Evolutionary conservation across 345 rosid genomes (phyloP).

Genomic region (Erysimum cheiranthoides): DNA sequence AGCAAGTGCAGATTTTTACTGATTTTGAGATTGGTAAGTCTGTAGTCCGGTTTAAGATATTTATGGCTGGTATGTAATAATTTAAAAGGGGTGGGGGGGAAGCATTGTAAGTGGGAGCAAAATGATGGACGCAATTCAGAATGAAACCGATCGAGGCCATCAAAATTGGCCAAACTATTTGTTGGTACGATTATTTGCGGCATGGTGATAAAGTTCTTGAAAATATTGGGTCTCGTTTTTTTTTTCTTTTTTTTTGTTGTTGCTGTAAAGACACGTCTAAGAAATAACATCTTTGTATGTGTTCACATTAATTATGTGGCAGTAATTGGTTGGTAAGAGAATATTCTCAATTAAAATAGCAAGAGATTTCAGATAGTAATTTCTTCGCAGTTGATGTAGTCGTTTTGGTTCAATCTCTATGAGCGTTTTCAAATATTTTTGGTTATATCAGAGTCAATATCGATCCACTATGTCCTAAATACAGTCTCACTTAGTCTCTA

Average conservation of each 20-base stretch:
- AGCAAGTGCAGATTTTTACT: background rate
- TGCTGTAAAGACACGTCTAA: too few relatives aligned
- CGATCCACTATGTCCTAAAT: too few relatives aligned
- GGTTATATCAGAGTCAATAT: too few relatives aligned
- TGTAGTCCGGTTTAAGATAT: too few relatives aligned
- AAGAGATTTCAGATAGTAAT: background rate
- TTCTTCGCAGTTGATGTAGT: background rate
- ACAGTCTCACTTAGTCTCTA: too few relatives aligned
- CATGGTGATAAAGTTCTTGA: conserved; percentile 14
- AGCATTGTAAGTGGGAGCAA: conserved; percentile 29
- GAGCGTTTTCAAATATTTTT: background rate
- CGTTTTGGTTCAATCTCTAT: background rate
- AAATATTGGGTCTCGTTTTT: background rate
- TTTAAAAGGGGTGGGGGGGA: background rate
- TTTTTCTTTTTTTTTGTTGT: background rate
- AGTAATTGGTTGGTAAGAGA: background rate
- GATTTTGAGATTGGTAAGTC: background rate
- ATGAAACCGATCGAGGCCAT: conserved; percentile 33
- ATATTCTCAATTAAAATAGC: background rate
- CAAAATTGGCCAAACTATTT: conserved; percentile 35
- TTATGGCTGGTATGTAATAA: background rate
- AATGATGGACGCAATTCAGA: conserved; percentile 20
- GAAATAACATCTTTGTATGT: background rate
- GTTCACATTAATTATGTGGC: background rate
- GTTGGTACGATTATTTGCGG: conserved; percentile 19